These are phyloP conservation scores for Curvularia sp. DNA, from an alignment of 2,329 filamentous ascomycete species.

Conservation along the genomic window DNA sequence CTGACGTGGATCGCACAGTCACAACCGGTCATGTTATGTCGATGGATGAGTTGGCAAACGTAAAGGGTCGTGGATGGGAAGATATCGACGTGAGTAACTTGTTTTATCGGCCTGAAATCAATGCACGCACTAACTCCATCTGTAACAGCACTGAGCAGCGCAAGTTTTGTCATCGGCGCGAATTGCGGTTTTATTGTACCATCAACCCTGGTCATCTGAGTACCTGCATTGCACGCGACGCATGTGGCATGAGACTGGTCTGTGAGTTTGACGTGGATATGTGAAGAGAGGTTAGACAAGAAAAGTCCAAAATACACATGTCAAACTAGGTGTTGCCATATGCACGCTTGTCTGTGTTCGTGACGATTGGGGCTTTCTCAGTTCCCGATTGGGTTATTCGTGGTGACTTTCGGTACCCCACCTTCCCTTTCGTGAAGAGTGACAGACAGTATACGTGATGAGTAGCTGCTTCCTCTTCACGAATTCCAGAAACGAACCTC, in stretches of 20 bases:
- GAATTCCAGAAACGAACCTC: neutral
- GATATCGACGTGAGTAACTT: conserved; percentile 61
- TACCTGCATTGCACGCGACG: neutral
- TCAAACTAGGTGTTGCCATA: neutral
- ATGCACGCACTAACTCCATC: conserved; percentile 32
- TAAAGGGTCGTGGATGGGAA: conserved; percentile 92
- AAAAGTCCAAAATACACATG: neutral
- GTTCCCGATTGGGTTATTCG: neutral
- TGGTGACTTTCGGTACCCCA: neutral
- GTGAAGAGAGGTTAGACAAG: neutral
- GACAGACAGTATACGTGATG: neutral
- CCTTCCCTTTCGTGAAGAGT: neutral
- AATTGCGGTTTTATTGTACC: conserved; percentile 4
- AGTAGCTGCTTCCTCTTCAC: neutral
- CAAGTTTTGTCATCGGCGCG: conserved; percentile 10
- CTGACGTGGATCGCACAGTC: conserved; percentile 55
- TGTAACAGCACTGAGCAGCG: conserved; percentile 38
- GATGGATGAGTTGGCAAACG: conserved; percentile 80
- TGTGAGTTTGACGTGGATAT: neutral
- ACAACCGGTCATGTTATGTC: conserved; percentile 91
- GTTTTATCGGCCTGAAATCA: conserved; percentile 13
- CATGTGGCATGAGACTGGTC: neutral
- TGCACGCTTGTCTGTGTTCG: neutral
- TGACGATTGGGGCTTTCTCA: neutral
- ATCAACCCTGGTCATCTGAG: conserved; percentile 27